These are phyloP conservation scores for Artemisia annua DNA, from an alignment of 129 eudicot genomes.

Conservation along the genomic window DNA sequence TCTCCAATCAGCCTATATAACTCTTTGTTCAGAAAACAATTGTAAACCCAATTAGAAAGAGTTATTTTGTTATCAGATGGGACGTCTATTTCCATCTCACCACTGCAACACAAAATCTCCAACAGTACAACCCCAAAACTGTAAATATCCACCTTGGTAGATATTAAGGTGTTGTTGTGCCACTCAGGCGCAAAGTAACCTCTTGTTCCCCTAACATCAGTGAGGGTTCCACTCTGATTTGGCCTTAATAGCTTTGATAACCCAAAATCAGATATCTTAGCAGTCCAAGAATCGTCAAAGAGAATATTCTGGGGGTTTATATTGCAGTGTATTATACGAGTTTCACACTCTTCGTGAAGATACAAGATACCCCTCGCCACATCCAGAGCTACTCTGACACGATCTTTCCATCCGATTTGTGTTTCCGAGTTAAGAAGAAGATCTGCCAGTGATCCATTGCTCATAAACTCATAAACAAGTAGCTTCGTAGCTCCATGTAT, in stretches of 20 bases:
- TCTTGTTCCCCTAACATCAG: conserved; percentile 33
- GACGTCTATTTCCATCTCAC: conserved; percentile 18
- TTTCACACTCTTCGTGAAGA: conserved; percentile 48
- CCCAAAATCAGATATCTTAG: conserved; percentile 50
- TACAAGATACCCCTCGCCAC: conserved; percentile 45
- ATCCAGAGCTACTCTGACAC: conserved; percentile 28
- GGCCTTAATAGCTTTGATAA: conserved; percentile 39
- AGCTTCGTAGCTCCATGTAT: too few species aligned
- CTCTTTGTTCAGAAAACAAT: conserved; percentile 25
- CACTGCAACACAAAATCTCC: conserved; percentile 42
- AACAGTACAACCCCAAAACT: conserved; percentile 43
- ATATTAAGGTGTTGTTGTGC: conserved; percentile 29
- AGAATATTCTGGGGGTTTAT: conserved; percentile 48
- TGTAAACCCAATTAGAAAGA: conserved; percentile 33
- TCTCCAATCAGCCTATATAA: conserved; percentile 29
- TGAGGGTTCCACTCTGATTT: conserved; percentile 34
- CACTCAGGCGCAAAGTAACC: conserved; percentile 51
- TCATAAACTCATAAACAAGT: too few species aligned
- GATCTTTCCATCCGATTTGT: conserved; percentile 26
- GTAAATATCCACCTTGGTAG: conserved; percentile 48
- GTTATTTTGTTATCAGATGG: conserved; percentile 1
- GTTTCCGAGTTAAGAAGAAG: conserved; percentile 20
- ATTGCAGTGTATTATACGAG: conserved; percentile 45
- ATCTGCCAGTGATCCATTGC: conserved; percentile 35
- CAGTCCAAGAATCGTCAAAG: conserved; percentile 38